phyloP scores from a whole-genome alignment of 306 rosid genomes.

The Cucurbita pepo region DNA sequence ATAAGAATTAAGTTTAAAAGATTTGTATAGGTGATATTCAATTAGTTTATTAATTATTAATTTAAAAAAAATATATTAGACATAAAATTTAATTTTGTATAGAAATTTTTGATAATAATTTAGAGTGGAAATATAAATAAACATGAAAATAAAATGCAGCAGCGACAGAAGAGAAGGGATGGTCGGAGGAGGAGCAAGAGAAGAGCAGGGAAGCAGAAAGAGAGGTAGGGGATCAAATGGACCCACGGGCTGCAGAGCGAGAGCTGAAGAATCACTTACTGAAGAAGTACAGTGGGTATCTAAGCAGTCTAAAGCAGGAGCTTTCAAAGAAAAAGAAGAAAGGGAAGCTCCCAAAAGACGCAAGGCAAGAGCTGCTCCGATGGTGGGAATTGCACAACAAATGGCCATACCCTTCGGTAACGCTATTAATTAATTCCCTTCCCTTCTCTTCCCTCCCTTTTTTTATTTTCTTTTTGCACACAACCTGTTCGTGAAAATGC shows the following conservation, averaged over 20 bases:
- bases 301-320: constrained; percentile 88
- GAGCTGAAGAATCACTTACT: constrained; percentile 78
- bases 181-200: constrained; percentile 70
- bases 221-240: constrained; percentile 47
- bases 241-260: constrained; percentile 83
- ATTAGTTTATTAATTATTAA: no score
- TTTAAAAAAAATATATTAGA: no score
- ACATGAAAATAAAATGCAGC: no score
- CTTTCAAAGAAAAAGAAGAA: constrained; percentile 97
- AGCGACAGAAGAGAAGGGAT: constrained; percentile 48
- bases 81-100: no score
- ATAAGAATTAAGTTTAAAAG: no score
- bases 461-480: neutral
- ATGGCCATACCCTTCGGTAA: constrained; percentile 98
- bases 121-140: no score
- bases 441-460: no score
- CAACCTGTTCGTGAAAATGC: neutral
- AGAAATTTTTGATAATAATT: no score
- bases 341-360: constrained; percentile 91
- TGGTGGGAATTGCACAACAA: constrained; percentile 99
- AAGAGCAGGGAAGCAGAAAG: constrained; percentile 53
- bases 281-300: constrained; percentile 81
- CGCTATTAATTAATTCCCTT: no score
- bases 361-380: constrained; percentile 78
- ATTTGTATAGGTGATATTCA: no score